Base-by-base conservation (phyloP, 805 yeast genomes). In the Nadsonia fulvescens region DNA sequence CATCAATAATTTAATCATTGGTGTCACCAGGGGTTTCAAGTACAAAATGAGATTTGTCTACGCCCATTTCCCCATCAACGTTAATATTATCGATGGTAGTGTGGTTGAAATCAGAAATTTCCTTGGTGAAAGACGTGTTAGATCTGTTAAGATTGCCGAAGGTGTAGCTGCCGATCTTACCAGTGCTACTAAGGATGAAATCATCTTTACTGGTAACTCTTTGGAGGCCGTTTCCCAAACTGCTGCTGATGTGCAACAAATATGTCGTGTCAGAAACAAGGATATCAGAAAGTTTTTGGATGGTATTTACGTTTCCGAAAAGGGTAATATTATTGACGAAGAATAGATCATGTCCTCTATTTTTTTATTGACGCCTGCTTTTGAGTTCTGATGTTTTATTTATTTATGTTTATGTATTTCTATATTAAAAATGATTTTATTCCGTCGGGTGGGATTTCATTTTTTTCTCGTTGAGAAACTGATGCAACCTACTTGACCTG, bases 21-120 rank as follows among this genome's bases (percentile, higher is more conserved):
- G 99, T 77, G 98, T 89, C 57, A 89, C 98, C 59, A 73, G 73
- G 69, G 98, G 96, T 63, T 86, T 65, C 92, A 73, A 78, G 66
- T 89, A 89, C 89, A 89, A 89, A 78, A 76, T 89, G 95, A 82
- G 96, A 72, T 83, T 81, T 62, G 98, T 89, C 42, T 91, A 86
- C 58, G 99, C 98, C 74, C 98, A 89, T 79, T 89, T 89, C 93
- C 99, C 98, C 61, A 89, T 91, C 66, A 89, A 89, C 66, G 94
- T 89, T 46, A 86, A 83, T 70, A 60, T 82, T 45, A 56, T 77
- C 55, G 64, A 67, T 51, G 86, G 86, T 33, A 61, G 66, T 40
- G 69, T 52, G 52, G 76, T 86, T 48, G 96, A 89, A 70, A 83
- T 89, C 70, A 83, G 96, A 79, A 89, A 89, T 71, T 89, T 79